A percentile compares a stretch with the other conserved stretches of the same genome.
Conservation (phyloP, 106 monocot genomes). For the Dendrobium huoshanense region DNA sequence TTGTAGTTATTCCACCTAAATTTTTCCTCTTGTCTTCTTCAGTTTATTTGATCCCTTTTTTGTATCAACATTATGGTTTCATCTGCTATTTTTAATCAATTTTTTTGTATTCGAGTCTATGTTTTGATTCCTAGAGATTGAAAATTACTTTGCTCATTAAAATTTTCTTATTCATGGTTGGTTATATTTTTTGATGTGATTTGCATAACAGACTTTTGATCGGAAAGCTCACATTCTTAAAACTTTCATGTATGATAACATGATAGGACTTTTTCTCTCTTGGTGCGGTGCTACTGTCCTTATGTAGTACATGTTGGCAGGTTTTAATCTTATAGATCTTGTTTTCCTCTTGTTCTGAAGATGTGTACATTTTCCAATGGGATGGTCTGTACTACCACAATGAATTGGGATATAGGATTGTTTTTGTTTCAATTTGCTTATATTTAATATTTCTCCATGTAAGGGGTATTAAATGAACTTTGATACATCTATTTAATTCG, state of each 20-base stretch:
- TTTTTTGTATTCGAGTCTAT: neutral
- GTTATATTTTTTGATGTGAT: neutral
- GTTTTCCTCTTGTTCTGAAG: neutral
- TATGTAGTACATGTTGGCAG: neutral
- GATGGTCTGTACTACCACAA: too few relatives aligned
- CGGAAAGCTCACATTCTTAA: neutral
- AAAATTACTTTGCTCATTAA: neutral
- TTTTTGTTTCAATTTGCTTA: too few relatives aligned
- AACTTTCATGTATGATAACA: neutral
- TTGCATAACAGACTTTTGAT: neutral
- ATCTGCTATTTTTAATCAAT: neutral
- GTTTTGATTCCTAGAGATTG: neutral
- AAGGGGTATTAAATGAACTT: neutral
- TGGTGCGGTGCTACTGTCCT: neutral
- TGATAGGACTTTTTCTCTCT: too few relatives aligned
- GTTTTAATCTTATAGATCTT: neutral
- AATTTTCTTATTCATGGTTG: neutral
- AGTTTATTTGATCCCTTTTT: neutral
- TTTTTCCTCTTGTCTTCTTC: neutral
- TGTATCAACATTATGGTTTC: neutral
- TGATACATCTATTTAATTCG: neutral
- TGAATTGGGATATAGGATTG: too few relatives aligned
- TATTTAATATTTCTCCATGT: neutral
- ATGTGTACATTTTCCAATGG: neutral
- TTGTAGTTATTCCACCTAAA: neutral